Evolutionary conservation across 768 basidiomycete species (phyloP).

Genomic region (Pholiota conissans): DNA sequence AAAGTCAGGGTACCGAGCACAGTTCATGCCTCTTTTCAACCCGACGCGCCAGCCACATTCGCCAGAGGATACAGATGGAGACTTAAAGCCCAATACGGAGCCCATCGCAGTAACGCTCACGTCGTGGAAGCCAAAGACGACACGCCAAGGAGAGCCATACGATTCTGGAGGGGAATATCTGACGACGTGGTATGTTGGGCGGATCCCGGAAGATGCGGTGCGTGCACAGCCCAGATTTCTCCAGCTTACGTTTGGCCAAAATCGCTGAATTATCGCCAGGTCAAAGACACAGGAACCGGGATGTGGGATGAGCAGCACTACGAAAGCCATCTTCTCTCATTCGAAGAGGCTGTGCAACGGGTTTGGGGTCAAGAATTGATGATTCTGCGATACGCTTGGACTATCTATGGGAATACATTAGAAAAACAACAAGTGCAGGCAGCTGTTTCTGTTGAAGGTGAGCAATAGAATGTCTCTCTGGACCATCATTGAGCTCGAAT

Average conservation of each 20-base stretch:
- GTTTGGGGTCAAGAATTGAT: conserved; percentile 30
- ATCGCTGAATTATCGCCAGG: conserved; percentile 26
- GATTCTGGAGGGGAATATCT: conserved; percentile 50
- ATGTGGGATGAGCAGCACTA: conserved; percentile 60
- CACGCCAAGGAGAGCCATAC: conserved; percentile 4
- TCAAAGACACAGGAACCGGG: conserved; percentile 47
- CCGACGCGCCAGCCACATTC: conserved; percentile 1
- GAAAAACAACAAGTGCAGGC: background rate
- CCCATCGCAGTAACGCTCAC: conserved; percentile 18
- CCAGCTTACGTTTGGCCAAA: background rate
- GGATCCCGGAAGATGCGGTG: conserved; percentile 53
- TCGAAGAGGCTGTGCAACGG: conserved; percentile 40
- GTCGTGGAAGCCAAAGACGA: conserved; percentile 25
- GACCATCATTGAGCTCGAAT: background rate
- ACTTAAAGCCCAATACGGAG: background rate
- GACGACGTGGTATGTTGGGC: conserved; percentile 54
- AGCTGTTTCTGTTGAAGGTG: background rate
- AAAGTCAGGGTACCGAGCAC: conserved; percentile 2
- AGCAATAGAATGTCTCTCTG: background rate
- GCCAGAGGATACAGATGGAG: background rate
- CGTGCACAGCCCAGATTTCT: conserved; percentile 16
- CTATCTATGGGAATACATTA: background rate
- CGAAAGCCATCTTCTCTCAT: conserved; percentile 38
- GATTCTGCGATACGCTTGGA: conserved; percentile 41
- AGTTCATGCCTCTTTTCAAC: background rate